Evolutionary conservation across 176 grass and related monocot genomes (phyloP), one percentile per base, ranked within the genome.

Genomic region (Typha latifolia): DNA sequence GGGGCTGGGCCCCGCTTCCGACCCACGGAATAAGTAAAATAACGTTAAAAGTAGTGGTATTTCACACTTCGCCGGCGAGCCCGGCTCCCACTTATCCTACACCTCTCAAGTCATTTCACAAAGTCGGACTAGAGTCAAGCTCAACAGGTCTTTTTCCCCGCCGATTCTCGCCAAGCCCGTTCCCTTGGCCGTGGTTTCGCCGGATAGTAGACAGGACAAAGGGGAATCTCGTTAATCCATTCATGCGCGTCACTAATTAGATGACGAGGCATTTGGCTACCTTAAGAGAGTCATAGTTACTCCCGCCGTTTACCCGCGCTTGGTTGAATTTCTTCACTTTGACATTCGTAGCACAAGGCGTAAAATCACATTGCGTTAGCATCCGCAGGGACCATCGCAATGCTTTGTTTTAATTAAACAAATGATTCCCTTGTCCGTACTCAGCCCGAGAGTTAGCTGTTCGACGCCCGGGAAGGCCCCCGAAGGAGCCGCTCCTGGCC

Each of bases 401-500:
- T 82, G 72, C 72, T 82, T 82, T 82, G 79, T 82, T 82, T 82
- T 82, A 82, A 82, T 82, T 82, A 82, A 76, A 82, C 72, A 82
- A n/a, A n/a, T n/a, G n/a, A n/a, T n/a, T n/a, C n/a, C n/a, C n/a
- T n/a, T n/a, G n/a, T n/a, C n/a, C n/a, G n/a, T n/a, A n/a, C n/a
- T n/a, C n/a, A n/a, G n/a, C n/a, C n/a, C n/a, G n/a, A 71, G n/a
- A n/a, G n/a, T n/a, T n/a, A n/a, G n/a, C n/a, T n/a, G n/a, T n/a
- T n/a, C n/a, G n/a, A n/a, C n/a, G n/a, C n/a, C n/a, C n/a, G n/a
- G n/a, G n/a, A n/a, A n/a, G n/a, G n/a, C n/a, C n/a, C n/a, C n/a
- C n/a, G n/a, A n/a, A n/a, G n/a, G n/a, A n/a, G n/a, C n/a, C n/a
- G n/a, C n/a, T n/a, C n/a, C n/a, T n/a, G n/a, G n/a, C n/a, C n/a